Base-by-base conservation (phyloP, 495 filamentous ascomycete species). In the Physcia stellaris region DNA sequence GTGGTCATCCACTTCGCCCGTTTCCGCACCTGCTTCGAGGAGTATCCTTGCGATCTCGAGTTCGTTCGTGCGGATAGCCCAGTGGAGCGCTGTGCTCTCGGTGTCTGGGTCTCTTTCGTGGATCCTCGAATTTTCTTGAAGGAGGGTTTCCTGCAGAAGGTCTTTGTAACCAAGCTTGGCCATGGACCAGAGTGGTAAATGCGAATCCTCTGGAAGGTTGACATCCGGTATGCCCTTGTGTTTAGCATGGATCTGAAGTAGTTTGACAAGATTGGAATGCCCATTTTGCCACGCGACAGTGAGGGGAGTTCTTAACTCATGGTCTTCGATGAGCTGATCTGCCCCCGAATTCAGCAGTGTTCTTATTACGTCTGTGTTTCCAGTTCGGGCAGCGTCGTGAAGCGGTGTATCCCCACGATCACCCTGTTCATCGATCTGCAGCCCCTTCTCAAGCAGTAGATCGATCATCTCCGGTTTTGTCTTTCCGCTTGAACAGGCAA, bases 211-310 rank as follows among this genome's bases (percentile, higher is more conserved):
- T n/a, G n/a, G n/a, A 7, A 9, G 12, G 1, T 31, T 4, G 4
- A 22, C 7, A 20, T 33, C 22, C 4, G 28, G 38, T 4, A 23
- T 23, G 17, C n/a, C 6, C 13, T 19, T 30, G 0, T 26, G 35
- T 13, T 26, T 5, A 1, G 35, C 19, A 26, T 37, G 20, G 12
- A 23, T 13, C 6, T 23, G 12, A 21, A 44, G 45, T 15, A 47
- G 17, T 5, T 40, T 16, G 15, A 49, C 49, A 18, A 51, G 6
- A 1, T 35, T 19, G 1, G 20, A 21, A 4, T 43, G 35, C 1
- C 45, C 42, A 27, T 51, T 44, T 22, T 48, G 45, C 41, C 42
- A 47, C 1, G 51, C 51, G 2, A 51, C 45, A 4, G 20, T 24
- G 13, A 46, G 35, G 6, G 48, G 35, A 13, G 41, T 45, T 11